A percentile compares a stretch with the other conserved stretches of the same genome.
Conservation (phyloP, 1,139 yeast species). For the Candida buenavistaensis region DNA sequence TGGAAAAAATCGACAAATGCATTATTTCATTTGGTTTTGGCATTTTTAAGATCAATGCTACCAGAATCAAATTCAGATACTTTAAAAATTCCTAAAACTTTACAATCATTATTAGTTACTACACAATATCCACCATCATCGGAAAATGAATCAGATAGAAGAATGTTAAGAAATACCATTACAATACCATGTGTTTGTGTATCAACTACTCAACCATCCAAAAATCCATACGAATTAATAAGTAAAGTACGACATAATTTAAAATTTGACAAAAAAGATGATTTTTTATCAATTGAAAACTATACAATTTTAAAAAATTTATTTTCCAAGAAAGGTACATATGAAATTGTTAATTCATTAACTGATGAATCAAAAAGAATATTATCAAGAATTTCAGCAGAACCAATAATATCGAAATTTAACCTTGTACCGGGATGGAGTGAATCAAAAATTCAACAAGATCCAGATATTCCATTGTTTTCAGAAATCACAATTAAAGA, state of each 20-base stretch:
- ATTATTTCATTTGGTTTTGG: conserved; percentile 72
- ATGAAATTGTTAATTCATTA: conserved; percentile 60
- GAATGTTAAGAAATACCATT: conserved; percentile 37
- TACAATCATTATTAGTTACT: conserved; percentile 61
- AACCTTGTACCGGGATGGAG: conserved; percentile 49
- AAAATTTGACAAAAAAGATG: conserved; percentile 67
- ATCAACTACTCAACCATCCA: conserved; percentile 61
- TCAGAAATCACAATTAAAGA: conserved; percentile 58
- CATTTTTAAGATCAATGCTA: conserved; percentile 79
- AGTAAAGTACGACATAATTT: conserved; percentile 65
- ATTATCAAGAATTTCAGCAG: conserved; percentile 54
- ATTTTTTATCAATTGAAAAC: conserved; percentile 76
- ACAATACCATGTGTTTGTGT: conserved; percentile 64
- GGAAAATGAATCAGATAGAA: conserved; percentile 26
- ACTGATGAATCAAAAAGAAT: conserved; percentile 76
- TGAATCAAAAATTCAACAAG: conserved; percentile 15
- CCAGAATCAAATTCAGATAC: conserved; percentile 63
- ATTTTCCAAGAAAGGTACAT: conserved; percentile 59
- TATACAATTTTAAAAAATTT: conserved; percentile 72
- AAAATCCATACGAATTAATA: conserved; percentile 39
- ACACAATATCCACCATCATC: conserved; percentile 67
- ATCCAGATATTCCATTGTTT: conserved; percentile 36
- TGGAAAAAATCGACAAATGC: conserved; percentile 89
- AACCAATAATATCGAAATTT: conserved; percentile 38
- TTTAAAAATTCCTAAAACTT: conserved; percentile 59